Conservation (phyloP, 495 filamentous ascomycete genomes). For the Corynascus novoguineensis region DNA sequence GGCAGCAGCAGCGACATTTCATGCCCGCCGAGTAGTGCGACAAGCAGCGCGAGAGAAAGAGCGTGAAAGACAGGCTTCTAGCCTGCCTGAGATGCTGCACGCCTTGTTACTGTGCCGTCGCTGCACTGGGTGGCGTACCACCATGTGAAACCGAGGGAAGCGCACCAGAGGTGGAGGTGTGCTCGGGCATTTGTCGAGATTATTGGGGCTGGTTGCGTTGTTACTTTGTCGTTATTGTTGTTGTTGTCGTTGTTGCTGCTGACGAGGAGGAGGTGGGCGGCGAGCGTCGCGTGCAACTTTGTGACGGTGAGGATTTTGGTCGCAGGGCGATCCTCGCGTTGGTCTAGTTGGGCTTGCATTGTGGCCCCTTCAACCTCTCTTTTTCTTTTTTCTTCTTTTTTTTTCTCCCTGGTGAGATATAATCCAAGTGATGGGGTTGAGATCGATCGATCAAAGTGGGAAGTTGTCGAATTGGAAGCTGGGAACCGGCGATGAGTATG, state of each 20-base stretch:
- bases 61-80: constrained; percentile 11
- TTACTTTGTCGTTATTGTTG: not conserved
- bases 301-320: constrained; percentile 1
- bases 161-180: constrained; percentile 8
- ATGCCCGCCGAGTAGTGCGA: not conserved
- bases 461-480: too few species aligned
- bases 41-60: not conserved
- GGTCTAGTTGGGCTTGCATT: not conserved
- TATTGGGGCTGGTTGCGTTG: too few species aligned
- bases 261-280: not conserved
- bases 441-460: too few species aligned
- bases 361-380: too few species aligned
- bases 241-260: not conserved
- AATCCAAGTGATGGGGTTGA: not conserved
- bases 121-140: constrained; percentile 4
- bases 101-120: not conserved
- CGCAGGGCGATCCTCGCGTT: not conserved
- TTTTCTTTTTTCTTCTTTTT: not conserved
- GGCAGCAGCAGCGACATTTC: not conserved
- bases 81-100: not conserved
- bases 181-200: not conserved
- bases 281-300: constrained; percentile 2
- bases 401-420: not conserved
- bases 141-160: constrained; percentile 5
- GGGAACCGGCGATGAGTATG: too few species aligned